A percentile compares a stretch with the other conserved stretches of the same genome.
phyloP scores from a whole-genome alignment of 176 grass and related monocot genomes.

The Echinochloa phyllopogon region DNA sequence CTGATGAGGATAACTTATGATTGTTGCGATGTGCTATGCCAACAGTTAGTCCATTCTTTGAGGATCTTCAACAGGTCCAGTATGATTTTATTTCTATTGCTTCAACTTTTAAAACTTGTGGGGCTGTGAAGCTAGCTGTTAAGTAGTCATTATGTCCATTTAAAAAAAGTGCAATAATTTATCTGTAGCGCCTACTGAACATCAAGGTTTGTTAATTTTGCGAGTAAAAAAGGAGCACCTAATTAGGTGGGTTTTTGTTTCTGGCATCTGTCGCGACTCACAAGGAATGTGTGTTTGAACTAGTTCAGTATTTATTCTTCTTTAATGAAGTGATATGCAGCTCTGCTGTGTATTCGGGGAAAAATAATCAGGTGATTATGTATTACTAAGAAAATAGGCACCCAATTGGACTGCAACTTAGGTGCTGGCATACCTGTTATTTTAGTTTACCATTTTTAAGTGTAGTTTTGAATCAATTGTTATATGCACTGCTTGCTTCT shows the following conservation, averaged over 20 bases:
- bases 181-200: not conserved
- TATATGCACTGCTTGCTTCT: not conserved
- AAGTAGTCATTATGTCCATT: not conserved
- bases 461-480: constrained; percentile 14
- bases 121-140: not conserved
- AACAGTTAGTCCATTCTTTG: not conserved
- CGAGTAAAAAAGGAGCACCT: not conserved
- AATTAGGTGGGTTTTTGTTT: not conserved
- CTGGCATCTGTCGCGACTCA: no score
- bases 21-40: not conserved
- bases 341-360: no score
- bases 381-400: not conserved
- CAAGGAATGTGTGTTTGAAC: no score
- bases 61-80: not conserved
- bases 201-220: not conserved
- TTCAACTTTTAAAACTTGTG: not conserved
- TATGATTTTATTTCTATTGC: not conserved
- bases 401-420: not conserved
- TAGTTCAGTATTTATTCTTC: no score
- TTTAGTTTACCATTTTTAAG: constrained; percentile 26
- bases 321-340: no score
- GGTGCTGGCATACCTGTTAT: not conserved
- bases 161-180: not conserved
- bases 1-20: not conserved
- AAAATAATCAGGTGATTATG: not conserved